Conservation (phyloP, 2,329 filamentous ascomycete genomes). For the Aspergillus amoenus region DNA sequence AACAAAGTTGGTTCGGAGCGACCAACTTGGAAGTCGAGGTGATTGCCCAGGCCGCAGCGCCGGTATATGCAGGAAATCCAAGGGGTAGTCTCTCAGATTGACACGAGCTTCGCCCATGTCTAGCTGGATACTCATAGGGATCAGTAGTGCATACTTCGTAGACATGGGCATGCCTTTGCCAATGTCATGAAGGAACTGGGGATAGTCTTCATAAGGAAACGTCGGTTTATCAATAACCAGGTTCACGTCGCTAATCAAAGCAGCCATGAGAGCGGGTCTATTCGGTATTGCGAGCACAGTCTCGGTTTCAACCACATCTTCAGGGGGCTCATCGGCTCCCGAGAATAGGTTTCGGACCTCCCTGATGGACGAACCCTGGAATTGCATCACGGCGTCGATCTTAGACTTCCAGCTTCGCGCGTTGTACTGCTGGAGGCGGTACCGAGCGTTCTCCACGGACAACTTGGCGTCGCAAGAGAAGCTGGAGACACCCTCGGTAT, state of each 20-base stretch:
- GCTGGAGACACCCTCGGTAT: constrained; percentile 72
- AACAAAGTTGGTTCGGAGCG: constrained; percentile 86
- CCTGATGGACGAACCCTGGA: constrained; percentile 71
- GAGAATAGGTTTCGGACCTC: constrained; percentile 79
- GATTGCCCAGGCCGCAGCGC: constrained; percentile 77
- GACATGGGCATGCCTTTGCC: constrained; percentile 96
- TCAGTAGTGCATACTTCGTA: constrained; percentile 83
- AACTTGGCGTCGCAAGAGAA: constrained; percentile 72
- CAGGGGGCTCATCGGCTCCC: constrained; percentile 75
- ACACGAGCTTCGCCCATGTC: constrained; percentile 87
- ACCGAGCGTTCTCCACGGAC: constrained; percentile 72
- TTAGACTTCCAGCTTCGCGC: constrained; percentile 88
- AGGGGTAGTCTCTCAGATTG: constrained; percentile 87
- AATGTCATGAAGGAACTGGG: constrained; percentile 79
- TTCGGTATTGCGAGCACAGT: constrained; percentile 82
- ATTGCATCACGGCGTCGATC: constrained; percentile 73
- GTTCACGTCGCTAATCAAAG: constrained; percentile 79
- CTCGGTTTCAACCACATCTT: constrained; percentile 80
- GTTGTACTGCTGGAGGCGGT: constrained; percentile 75
- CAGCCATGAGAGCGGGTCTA: constrained; percentile 77
- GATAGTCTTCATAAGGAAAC: constrained; percentile 78
- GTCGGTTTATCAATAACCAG: constrained; percentile 88
- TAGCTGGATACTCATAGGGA: constrained; percentile 86
- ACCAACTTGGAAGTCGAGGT: constrained; percentile 74
- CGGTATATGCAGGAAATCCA: constrained; percentile 89